Evolutionary conservation across 768 basidiomycete species (phyloP), one percentile per base, ranked within the genome.

Genomic region (Pilatotrama ljubarskyi): DNA sequence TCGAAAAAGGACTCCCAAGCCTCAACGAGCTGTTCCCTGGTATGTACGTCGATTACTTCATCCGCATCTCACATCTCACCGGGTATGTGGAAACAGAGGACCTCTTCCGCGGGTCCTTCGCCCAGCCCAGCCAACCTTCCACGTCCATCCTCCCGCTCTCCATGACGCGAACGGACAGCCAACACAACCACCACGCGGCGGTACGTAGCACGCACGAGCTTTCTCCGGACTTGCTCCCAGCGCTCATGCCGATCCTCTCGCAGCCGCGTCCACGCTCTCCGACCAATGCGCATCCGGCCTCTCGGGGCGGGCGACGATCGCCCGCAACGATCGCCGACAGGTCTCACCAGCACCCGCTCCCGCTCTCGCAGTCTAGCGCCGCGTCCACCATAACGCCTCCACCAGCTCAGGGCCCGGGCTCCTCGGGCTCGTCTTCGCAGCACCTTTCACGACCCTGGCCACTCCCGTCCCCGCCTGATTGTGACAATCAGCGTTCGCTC

Each of bases 11-110:
- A 22, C 62, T 68, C 51, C 67, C 67, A 9, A 68, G 67, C 60
- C 65, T 68, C 59, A 65, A 68, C 55, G 64, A 68, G 32, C 60
- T 68, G 54, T 63, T 68, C 32, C 67, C 67, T 24, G 67, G 67
- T 64, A 29, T 18, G 51, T 49, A 8, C n/a, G 2, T 15, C 50
- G 11, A 0, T 14, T 24, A 32, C 18, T 24, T 18, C 47, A 37
- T 20, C 43, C 62, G 51, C 10, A 9, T n/a, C 41, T 5, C 35
- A 46, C 0, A 2, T 32, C 59, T 24, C 48, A 35, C 38, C 53
- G 8, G 17, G 18, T 11, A 36, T 35, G 22, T 18, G 22, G 13
- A n/a, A 50, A 18, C 58, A 63, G 62, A 59, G 54, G 52, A 59
- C 47, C 58, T 59, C 58, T 63, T 63, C 58, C 58, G 57, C 42